Conservation (phyloP, 306 rosid genomes). For the Cotoneaster glaucophyllus region DNA sequence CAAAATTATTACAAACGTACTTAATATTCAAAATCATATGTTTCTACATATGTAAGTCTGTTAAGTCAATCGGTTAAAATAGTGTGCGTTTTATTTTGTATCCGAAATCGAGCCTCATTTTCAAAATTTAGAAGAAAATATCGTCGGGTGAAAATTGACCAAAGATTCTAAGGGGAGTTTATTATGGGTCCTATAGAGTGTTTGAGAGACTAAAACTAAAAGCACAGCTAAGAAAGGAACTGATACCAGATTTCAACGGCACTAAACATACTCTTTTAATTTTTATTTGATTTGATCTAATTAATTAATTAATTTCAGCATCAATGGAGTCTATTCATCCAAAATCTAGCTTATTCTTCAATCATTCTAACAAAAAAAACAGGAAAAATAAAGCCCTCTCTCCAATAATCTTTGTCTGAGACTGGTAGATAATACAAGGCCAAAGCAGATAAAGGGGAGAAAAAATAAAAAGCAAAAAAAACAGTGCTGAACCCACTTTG, state of each 20-base stretch:
- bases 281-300: background rate
- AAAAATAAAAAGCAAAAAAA: background rate
- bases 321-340: background rate
- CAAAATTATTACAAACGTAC: background rate
- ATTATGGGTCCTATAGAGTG: conserved; percentile 25
- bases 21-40: conserved; percentile 17
- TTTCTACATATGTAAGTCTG: too few species aligned
- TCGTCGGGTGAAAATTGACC: background rate
- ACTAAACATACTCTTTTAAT: conserved; percentile 1
- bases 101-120: background rate
- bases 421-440: conserved; percentile 21
- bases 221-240: conserved; percentile 19
- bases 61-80: too few species aligned
- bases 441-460: background rate
- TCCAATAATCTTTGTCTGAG: conserved; percentile 1
- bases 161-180: background rate
- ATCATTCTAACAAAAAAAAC: background rate
- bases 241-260: conserved; percentile 29
- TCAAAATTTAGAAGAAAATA: too few species aligned
- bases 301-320: conserved; percentile 8
- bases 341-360: conserved; percentile 1
- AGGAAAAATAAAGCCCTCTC: background rate
- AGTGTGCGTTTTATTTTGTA: background rate
- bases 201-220: background rate
- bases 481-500: conserved; percentile 25